A percentile compares a stretch with the other conserved stretches of the same genome.
Evolutionary conservation across 2,329 filamentous ascomycete species (phyloP).

Genomic region (Colletotrichum salicis): DNA sequence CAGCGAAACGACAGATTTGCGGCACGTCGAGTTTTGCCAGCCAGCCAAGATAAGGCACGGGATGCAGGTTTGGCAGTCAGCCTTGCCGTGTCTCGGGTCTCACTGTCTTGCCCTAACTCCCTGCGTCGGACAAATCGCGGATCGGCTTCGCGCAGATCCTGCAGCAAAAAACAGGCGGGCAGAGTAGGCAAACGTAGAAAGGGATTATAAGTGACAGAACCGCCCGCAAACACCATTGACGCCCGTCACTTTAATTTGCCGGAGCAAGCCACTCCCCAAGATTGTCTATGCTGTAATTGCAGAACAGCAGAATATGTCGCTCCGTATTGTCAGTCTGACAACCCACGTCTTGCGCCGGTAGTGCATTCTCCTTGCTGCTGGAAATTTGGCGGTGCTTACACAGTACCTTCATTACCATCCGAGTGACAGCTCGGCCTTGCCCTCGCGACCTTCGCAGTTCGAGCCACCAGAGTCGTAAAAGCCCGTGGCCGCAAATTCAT

Average conservation of each 20-base stretch:
- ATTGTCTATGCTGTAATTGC: neutral
- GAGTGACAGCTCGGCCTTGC: slow-evolving; percentile 49
- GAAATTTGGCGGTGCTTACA: slow-evolving; percentile 54
- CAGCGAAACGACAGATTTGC: neutral
- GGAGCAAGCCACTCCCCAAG: slow-evolving; percentile 6
- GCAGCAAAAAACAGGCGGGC: neutral
- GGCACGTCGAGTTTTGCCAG: neutral
- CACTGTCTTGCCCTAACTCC: slow-evolving; percentile 13
- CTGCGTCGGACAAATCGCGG: neutral
- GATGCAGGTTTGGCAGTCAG: slow-evolving; percentile 29
- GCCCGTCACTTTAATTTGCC: neutral
- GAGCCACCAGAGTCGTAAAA: neutral
- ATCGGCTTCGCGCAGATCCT: slow-evolving; percentile 5
- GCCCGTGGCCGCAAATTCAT: neutral
- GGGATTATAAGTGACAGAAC: neutral
- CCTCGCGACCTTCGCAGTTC: neutral
- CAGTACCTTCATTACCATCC: slow-evolving; percentile 51
- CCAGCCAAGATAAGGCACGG: slow-evolving; percentile 15
- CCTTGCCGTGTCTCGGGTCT: slow-evolving; percentile 24
- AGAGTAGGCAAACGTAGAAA: neutral
- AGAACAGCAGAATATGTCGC: slow-evolving; percentile 16
- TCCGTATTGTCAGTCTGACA: slow-evolving; percentile 41
- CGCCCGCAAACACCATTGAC: neutral
- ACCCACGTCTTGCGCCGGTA: slow-evolving; percentile 53
- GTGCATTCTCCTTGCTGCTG: slow-evolving; percentile 50